Evolutionary conservation across 257 asterid genomes (phyloP), one percentile per base, ranked within the genome.

Genomic region (Solanum piurae): DNA sequence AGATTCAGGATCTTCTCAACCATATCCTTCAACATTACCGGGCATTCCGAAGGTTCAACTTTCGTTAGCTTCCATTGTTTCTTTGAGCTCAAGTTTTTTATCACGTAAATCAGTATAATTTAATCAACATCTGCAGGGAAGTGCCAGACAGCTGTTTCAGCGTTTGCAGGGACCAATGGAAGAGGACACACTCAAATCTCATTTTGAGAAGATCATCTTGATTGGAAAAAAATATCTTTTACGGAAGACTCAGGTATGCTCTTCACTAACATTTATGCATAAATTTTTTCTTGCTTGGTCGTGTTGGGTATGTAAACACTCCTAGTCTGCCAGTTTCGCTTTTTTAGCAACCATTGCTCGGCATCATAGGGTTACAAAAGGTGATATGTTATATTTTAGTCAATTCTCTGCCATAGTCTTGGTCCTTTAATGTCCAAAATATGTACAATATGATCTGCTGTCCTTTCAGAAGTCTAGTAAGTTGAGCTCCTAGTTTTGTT

Each of bases 81-180:
- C 64, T 55, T 68, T 83, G 62, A 49, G 87, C 74, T 86, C 40
- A 20, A 83, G 49, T 55, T 38, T 37, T 86, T 86, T 86, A 64
- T 52, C 55, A 80, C 42, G 72, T 86, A 66, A 18, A 84, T 84
- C 84, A 86, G 31, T 87, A 60, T 83, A 86, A 86, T 83, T 86
- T 86, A 31, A 82, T 49, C 34, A 79, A 89, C 92, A n/a, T 87
- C 69, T 93, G 85, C 94, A 98, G 99, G 99, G 99, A 76, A 94
- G 96, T 87, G 99, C 99, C 88, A 93, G 99, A 83, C 99, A 98
- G 89, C 92, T 98, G 91, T 96, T 98, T 92, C 99, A 95, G 88
- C 97, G 93, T 66, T 89, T 98, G 90, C 98, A 96, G 91, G 99
- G 99, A 73, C 99, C 99, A 87, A 92, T 95, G 95, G 99, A 96